Evolutionary conservation across 768 basidiomycete species (phyloP), one percentile per base, ranked within the genome.

Genomic region (Hirschioporus abietinus): DNA sequence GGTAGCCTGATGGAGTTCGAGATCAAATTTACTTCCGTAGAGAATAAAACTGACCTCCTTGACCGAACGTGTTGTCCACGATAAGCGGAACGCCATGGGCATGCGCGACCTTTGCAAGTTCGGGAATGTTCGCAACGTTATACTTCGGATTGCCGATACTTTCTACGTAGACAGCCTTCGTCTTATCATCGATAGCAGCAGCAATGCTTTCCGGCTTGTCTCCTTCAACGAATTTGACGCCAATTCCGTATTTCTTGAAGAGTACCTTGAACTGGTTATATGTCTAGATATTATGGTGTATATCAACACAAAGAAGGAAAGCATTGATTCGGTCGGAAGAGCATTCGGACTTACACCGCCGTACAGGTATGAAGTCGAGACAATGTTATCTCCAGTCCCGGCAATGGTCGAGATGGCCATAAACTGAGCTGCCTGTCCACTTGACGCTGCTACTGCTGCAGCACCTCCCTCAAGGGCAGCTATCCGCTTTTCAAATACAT

Each of bases 71-170:
- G 71, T 91, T 92, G 71, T 92, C 91, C 0, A 93, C 91, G 61
- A 93, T 87, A 59, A 94, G 78, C 0, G 93, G 93, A 25, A 93
- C 88, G 0, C 83, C 82, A 71, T 88, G 79, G 35, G 83, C 81
- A 71, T 92, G 91, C 1, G 93, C 93, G 57, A 91, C 88, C 81
- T 89, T 86, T 24, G 91, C 86, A 42, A 94, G 78, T 30, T 83
- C 88, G 1, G 88, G 82, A 23, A 93, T 83, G 58, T 87, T 84
- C n/a, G 81, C 80, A 65, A 94, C 80, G 65, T 82, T 80, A 71
- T 86, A 91, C 71, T 88, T 88, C 0, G 92, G 91, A 73, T 93
- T 93, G n/a, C 88, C 88, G 59, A 94, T 91, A 66, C 80, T 86
- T 77, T 93, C 92, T 8, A 92, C 81, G 73, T 82, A 91, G 63